Percentiles rank a stretch among this genome's conserved stretches.
Evolutionary conservation across 2,329 filamentous ascomycete genomes (phyloP).

Genomic region (Fusarium palustre): DNA sequence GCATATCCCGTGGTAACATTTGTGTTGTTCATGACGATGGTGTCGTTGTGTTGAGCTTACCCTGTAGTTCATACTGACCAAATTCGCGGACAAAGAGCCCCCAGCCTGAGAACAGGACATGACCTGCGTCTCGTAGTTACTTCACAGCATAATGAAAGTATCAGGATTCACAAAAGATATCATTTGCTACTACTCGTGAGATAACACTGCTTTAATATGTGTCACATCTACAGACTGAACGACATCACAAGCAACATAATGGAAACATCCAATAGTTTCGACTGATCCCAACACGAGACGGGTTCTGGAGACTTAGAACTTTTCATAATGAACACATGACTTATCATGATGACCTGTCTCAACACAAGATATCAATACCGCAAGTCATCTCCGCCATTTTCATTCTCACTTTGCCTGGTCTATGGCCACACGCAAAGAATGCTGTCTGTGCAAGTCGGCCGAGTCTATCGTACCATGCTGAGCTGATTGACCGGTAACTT

Average conservation of each 20-base stretch:
- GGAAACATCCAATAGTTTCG: neutral
- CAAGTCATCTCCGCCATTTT: conserved; percentile 1
- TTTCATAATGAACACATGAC: neutral
- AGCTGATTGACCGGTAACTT: conserved; percentile 3
- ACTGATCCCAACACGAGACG: neutral
- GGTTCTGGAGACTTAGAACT: neutral
- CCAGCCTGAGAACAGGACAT: neutral
- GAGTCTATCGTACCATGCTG: conserved; percentile 21
- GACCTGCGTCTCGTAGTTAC: neutral
- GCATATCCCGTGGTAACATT: neutral
- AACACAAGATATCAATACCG: conserved; percentile 5
- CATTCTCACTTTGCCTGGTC: neutral
- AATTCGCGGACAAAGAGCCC: no score
- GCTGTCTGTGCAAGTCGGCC: neutral
- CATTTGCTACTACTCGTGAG: neutral
- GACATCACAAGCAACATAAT: neutral
- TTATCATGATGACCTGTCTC: conserved; percentile 4
- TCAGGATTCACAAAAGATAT: neutral
- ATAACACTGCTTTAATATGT: neutral
- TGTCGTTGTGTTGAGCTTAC: neutral
- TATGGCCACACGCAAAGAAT: neutral
- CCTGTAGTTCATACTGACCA: neutral
- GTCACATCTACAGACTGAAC: neutral
- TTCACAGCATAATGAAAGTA: neutral
- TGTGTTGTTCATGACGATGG: neutral